Base-by-base conservation (phyloP, 2,329 filamentous ascomycete species). In the Cladosporium sp. region DNA sequence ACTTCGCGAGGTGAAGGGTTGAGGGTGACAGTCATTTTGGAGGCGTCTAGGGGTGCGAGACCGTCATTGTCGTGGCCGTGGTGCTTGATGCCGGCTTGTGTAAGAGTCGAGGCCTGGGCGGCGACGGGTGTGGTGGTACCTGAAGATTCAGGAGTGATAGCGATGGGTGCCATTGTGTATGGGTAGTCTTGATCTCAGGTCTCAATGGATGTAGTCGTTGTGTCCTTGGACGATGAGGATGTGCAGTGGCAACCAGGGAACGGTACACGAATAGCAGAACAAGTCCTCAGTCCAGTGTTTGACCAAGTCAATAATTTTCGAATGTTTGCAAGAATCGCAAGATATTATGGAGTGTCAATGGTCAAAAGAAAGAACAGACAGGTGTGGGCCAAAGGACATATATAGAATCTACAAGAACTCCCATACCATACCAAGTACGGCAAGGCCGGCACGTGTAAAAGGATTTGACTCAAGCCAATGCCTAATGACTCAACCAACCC, bases 41-140 rank as follows among this genome's bases (percentile, higher is more conserved):
- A 78, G 48, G 77, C 76, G 58, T 79, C 74, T 40, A 80, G 70
- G 24, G 73, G 66, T 20, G 76, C 71, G 13, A 70, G 60, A 28
- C 55, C 48, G 48, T 60, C 55, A 8, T 64, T 58, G 19, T 63
- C 25, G 58, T 58, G 53, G 36, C 64, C 66, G 53, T 61, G 58
- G 58, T 72, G 69, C 64, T 70, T 68, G 63, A 74, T 71, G 61
- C 72, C 72, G 17, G 71, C 71, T 56, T 69, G 62, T 37, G 70
- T 73, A 50, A 74, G 67, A 50, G 65, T 62, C 8, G 71, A 68
- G 24, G 71, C 70, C 42, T 63, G 65, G 28, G 68, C 67, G 3
- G 65, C 63, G 19, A 68, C 72, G 17, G 71, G 70, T 2, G 71
- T 73, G 37, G 65, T 64, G 34, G 71, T 71, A 61, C 70, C 71